These are phyloP conservation scores for Lophiostoma macrostomum DNA, from an alignment of 495 filamentous ascomycete genomes.

Conservation along the genomic window DNA sequence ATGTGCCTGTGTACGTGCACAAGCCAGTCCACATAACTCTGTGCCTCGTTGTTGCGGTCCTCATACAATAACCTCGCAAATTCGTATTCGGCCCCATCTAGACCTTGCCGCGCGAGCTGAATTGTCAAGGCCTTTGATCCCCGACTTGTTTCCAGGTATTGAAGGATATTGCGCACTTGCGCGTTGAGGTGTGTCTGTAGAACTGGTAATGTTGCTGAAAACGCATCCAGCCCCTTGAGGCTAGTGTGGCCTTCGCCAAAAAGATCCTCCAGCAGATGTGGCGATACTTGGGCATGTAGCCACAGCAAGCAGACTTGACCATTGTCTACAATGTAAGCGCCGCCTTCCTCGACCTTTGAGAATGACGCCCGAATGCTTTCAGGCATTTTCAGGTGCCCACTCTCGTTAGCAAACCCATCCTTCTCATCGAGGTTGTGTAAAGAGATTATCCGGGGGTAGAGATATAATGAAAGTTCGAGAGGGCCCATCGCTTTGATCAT, in stretches of 20 bases:
- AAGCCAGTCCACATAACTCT: conserved; percentile 97
- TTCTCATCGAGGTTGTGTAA: conserved; percentile 71
- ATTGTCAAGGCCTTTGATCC: conserved; percentile 86
- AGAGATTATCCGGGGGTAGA: conserved; percentile 91
- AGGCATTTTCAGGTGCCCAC: conserved; percentile 72
- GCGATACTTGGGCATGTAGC: conserved; percentile 73
- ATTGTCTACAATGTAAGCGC: conserved; percentile 97
- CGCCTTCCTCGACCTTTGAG: conserved; percentile 85
- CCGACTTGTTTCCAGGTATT: conserved; percentile 75
- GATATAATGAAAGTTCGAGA: conserved; percentile 81
- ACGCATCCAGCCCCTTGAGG: conserved; percentile 75
- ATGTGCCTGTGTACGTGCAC: conserved; percentile 92
- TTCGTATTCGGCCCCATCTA: conserved; percentile 95
- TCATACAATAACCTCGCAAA: conserved; percentile 89
- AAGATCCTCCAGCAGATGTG: conserved; percentile 83
- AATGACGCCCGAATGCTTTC: conserved; percentile 73
- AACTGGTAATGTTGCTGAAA: conserved; percentile 64
- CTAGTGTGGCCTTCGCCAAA: conserved; percentile 74
- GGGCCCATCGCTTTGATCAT: conserved; percentile 84
- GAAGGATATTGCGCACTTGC: conserved; percentile 88
- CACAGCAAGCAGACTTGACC: conserved; percentile 87
- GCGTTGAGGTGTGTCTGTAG: conserved; percentile 92
- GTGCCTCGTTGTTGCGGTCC: conserved; percentile 95
- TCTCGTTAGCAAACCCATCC: conserved; percentile 85
- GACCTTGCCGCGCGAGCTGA: conserved; percentile 86